These are phyloP conservation scores for Aaosphaeria pasadenensis DNA, from an alignment of 2,329 filamentous ascomycete genomes.

Conservation along the genomic window DNA sequence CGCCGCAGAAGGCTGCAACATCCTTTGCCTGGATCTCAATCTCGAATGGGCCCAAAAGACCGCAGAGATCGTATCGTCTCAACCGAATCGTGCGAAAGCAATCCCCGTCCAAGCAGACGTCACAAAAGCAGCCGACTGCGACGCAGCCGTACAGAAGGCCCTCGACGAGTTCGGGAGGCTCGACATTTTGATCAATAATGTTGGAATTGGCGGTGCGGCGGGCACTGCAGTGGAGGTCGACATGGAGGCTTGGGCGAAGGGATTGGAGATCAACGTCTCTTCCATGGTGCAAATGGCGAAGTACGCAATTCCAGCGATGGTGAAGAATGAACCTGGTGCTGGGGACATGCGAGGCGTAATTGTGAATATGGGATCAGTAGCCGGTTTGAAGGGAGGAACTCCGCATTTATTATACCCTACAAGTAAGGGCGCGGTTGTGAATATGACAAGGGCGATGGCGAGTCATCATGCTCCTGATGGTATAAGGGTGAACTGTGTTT, in stretches of 20 bases:
- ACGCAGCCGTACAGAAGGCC: conserved; percentile 40
- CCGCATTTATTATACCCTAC: conserved; percentile 54
- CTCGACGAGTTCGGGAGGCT: conserved; percentile 53
- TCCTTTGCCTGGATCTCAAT: conserved; percentile 59
- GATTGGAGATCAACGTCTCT: conserved; percentile 60
- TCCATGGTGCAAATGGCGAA: conserved; percentile 66
- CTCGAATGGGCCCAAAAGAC: conserved; percentile 52
- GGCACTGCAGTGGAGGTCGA: conserved; percentile 62
- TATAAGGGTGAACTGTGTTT: conserved; percentile 56
- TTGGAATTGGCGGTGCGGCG: conserved; percentile 58
- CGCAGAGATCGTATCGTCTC: conserved; percentile 48
- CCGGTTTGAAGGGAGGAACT: conserved; percentile 55
- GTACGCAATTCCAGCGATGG: conserved; percentile 60
- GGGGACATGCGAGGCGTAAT: conserved; percentile 48
- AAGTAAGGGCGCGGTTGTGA: conserved; percentile 53
- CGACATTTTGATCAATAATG: conserved; percentile 64
- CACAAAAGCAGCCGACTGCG: conserved; percentile 53
- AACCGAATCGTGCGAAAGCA: conserved; percentile 37
- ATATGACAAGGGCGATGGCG: conserved; percentile 57
- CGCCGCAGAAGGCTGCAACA: conserved; percentile 56
- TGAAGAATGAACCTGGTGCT: conserved; percentile 42
- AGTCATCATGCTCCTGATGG: conserved; percentile 51
- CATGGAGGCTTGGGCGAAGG: conserved; percentile 55
- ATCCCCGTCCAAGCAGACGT: conserved; percentile 53
- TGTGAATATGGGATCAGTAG: conserved; percentile 63